phyloP scores from a whole-genome alignment of 257 asterid species.

The Cinchona pubescens region DNA sequence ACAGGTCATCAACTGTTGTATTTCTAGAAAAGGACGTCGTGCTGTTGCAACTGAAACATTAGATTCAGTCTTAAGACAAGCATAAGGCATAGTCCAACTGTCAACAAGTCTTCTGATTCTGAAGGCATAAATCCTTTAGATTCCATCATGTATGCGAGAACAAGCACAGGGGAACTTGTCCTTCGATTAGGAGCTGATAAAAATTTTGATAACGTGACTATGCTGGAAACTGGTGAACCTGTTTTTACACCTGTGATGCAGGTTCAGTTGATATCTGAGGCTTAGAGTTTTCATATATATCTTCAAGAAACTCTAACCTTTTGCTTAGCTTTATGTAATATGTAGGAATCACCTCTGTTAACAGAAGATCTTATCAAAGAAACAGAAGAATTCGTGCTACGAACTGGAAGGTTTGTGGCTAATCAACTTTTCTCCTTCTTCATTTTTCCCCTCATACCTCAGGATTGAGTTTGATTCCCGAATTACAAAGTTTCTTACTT shows the following conservation, averaged over 20 bases:
- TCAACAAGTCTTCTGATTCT: conserved; percentile 37
- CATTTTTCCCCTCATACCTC: too few relatives aligned
- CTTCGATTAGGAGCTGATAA: conserved; percentile 87
- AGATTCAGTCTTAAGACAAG: conserved; percentile 55
- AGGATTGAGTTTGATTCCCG: not conserved
- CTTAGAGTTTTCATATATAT: conserved; percentile 13
- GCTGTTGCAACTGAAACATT: conserved; percentile 72
- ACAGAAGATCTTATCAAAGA: conserved; percentile 96
- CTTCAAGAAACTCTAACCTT: conserved; percentile 15
- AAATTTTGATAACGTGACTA: conserved; percentile 56
- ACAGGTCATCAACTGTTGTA: conserved; percentile 95
- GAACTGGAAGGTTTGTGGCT: conserved; percentile 81
- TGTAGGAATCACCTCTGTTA: conserved; percentile 85
- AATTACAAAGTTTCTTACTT: not conserved
- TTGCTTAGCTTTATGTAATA: conserved; percentile 25
- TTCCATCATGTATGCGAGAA: conserved; percentile 59
- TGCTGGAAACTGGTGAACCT: conserved; percentile 96
- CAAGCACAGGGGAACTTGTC: conserved; percentile 70
- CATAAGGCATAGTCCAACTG: conserved; percentile 42
- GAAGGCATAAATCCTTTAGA: conserved; percentile 40
- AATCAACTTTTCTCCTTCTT: not conserved
- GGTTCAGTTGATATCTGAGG: conserved; percentile 47
- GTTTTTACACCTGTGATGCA: conserved; percentile 84
- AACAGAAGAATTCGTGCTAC: conserved; percentile 93
- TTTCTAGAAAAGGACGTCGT: conserved; percentile 83